These are phyloP conservation scores for Spathaspora gorwiae DNA, from an alignment of 805 yeast genomes.

Conservation along the genomic window DNA sequence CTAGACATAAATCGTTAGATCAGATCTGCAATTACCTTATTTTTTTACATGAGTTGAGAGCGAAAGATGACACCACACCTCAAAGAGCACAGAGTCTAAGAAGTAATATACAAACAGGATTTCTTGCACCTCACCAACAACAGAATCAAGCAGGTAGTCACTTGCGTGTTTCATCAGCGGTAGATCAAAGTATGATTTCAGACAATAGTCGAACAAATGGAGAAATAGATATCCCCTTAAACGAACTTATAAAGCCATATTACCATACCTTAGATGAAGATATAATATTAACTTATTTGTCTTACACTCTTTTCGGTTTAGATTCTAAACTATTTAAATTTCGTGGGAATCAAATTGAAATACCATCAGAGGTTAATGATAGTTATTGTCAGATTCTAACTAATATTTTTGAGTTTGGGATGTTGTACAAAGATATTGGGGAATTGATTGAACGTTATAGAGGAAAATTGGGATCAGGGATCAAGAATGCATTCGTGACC, in stretches of 20 bases:
- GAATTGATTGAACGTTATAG: constrained; percentile 21
- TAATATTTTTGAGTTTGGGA: constrained; percentile 64
- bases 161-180: not conserved
- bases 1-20: constrained; percentile 22
- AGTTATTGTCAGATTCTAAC: constrained; percentile 55
- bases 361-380: constrained; percentile 53
- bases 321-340: constrained; percentile 55
- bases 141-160: not conserved
- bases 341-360: constrained; percentile 17
- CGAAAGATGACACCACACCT: not conserved
- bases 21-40: constrained; percentile 33
- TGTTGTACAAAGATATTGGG: constrained; percentile 51
- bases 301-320: constrained; percentile 57
- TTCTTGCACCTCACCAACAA: not conserved
- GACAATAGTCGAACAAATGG: not conserved
- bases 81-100: not conserved
- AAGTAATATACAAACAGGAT: no score
- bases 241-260: constrained; percentile 19
- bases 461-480: constrained; percentile 40
- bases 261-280: constrained; percentile 28
- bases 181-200: not conserved
- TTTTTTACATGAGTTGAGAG: constrained; percentile 22
- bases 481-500: constrained; percentile 58
- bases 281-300: constrained; percentile 40
- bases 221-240: not conserved